Base-by-base conservation (phyloP, 2,329 filamentous ascomycete species). In the Beauveria pseudobassiana region DNA sequence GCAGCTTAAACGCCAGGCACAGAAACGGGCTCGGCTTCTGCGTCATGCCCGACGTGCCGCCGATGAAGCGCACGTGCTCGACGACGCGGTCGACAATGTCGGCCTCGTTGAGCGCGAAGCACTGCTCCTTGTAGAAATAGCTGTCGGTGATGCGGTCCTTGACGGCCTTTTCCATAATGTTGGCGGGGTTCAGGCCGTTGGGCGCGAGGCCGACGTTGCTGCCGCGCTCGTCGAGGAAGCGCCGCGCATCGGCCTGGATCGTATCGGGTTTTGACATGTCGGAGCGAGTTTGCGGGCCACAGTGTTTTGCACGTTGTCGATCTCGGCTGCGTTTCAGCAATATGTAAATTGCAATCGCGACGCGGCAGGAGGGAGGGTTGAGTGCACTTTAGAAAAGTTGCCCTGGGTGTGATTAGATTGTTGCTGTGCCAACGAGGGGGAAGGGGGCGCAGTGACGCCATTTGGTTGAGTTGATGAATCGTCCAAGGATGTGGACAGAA, bases 111-210 rank as follows among this genome's bases (percentile, higher is more conserved):
- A 99, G 82, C 48, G 90, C 95, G 76, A 98, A 99, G 74, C 95
- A 97, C 78, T 97, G 93, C 77, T 98, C 95, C 76, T 97, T 97
- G 89, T 92, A 99, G 79, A 96, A 99, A 77, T 96, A 96, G 59
- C 87, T 91, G 71, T 96, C 92, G 67, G 93, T 87, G 75, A 99
- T 97, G 72, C 95, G 92, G 76, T 99, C 95, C 71, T 90, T 90
- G 66, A 97, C 91, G 46, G 92, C 89, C 74, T 96, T 96, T 75
- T 98, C 93, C 82, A 98, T 90, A 63, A 98, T 90, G 5, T 90
- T 93, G n/a, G 92, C 90, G 1, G 93, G 93, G 77, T 97, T 97
- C 70, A 96, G 88, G 64, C 92, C 92, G 73, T 93, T 88, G 63
- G 85, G 92, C 65, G 95, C 87, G 24, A 96, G 84, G 42, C 86